phyloP scores from a whole-genome alignment of 805 yeast species.

The Schizosaccharomyces octosporus region DNA sequence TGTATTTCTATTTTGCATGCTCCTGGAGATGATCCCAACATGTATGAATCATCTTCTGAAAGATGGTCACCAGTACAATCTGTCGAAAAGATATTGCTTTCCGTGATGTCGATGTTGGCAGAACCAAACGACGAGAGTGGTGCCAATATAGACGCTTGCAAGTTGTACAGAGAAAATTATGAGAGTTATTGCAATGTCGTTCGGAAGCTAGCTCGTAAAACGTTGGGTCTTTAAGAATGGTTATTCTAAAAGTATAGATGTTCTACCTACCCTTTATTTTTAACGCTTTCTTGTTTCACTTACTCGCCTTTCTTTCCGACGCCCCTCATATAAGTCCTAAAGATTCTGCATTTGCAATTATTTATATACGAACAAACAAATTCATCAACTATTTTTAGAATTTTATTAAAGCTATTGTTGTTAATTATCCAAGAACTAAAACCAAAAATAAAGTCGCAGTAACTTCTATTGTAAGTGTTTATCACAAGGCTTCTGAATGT shows the following conservation, averaged over 20 bases:
- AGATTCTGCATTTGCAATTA: no score
- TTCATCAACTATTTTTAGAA: no score
- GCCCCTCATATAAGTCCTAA: no score
- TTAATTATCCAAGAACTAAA: no score
- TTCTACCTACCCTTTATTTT: no score
- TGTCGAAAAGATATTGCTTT: slow-evolving; percentile 79
- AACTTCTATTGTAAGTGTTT: no score
- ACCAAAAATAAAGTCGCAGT: no score
- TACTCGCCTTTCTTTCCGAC: no score
- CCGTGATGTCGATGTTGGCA: slow-evolving; percentile 89
- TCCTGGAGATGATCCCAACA: slow-evolving; percentile 92
- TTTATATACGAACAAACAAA: no score
- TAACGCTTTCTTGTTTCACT: no score
- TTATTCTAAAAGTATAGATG: background rate
- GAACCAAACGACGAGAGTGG: slow-evolving; percentile 94
- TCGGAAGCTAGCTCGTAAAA: slow-evolving; percentile 36
- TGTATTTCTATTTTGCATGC: slow-evolving; percentile 88
- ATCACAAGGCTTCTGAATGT: no score
- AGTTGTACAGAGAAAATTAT: slow-evolving; percentile 74
- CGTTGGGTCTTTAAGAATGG: slow-evolving; percentile 25
- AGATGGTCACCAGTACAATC: slow-evolving; percentile 96
- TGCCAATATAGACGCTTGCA: slow-evolving; percentile 61
- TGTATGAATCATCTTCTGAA: slow-evolving; percentile 85
- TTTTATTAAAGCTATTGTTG: no score
- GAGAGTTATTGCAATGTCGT: slow-evolving; percentile 42